Conservation (phyloP, 2,329 filamentous ascomycete genomes). For the Teratosphaeria destructans region DNA sequence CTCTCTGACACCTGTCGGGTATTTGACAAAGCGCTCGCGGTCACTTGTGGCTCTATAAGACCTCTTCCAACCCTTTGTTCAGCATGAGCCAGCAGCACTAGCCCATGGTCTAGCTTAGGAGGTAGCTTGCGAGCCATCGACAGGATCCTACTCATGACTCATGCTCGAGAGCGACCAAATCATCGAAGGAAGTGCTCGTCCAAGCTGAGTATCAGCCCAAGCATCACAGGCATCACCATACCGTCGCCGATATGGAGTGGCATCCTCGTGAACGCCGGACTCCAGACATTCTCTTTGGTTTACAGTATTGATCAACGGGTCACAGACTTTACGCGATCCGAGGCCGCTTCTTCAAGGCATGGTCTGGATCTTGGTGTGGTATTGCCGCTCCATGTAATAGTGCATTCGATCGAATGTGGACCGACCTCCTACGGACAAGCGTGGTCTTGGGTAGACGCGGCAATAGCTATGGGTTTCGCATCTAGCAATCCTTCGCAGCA, state of each 20-base stretch:
- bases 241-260: not conserved
- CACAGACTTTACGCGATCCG: not conserved
- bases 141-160: not conserved
- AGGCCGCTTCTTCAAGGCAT: not conserved
- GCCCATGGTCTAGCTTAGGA: not conserved
- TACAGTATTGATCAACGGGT: too few species aligned
- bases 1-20: not conserved
- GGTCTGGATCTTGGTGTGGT: not conserved
- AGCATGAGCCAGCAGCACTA: not conserved
- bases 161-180: not conserved
- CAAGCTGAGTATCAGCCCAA: not conserved
- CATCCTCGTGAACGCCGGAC: not conserved
- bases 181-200: not conserved
- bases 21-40: not conserved
- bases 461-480: not conserved
- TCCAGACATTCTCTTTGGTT: not conserved
- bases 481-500: not conserved
- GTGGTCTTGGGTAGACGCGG: not conserved
- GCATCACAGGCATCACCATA: not conserved
- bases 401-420: not conserved
- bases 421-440: not conserved
- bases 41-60: not conserved
- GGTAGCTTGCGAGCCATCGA: not conserved
- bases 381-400: not conserved
- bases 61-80: not conserved